A percentile compares a stretch with the other conserved stretches of the same genome.
Evolutionary conservation across 345 rosid genomes (phyloP).

Genomic region (Pugionium cornutum): DNA sequence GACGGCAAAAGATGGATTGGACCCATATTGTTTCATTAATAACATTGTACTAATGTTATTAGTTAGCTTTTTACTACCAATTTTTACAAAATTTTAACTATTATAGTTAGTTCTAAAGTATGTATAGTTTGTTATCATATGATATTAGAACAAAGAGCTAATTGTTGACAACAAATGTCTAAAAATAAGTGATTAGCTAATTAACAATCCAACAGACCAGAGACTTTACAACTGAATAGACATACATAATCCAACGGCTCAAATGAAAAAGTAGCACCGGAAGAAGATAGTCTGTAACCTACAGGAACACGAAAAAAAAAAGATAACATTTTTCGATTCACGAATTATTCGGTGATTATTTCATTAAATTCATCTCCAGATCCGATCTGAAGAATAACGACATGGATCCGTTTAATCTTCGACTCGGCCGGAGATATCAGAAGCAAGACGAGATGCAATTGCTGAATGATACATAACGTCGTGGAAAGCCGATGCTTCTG

Average conservation of each 20-base stretch:
- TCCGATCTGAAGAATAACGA: slow-evolving; percentile 24
- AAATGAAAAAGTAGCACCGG: slow-evolving; percentile 33
- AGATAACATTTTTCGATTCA: slow-evolving; percentile 1
- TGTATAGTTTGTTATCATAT: no score
- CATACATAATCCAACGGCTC: slow-evolving; percentile 37
- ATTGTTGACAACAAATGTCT: no score
- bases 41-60: no score
- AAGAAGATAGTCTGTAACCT: slow-evolving; percentile 23
- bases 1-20: no score
- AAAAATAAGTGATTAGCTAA: background rate
- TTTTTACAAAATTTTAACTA: no score
- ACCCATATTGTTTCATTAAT: no score
- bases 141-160: no score
- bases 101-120: no score
- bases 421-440: slow-evolving; percentile 45
- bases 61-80: no score
- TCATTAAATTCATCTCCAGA: slow-evolving; percentile 6
- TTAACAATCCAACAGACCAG: slow-evolving; percentile 26
- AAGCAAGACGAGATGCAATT: slow-evolving; percentile 71
- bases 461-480: slow-evolving; percentile 83
- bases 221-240: slow-evolving; percentile 19
- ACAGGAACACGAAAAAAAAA: background rate
- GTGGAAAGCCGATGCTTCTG: slow-evolving; percentile 54
- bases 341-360: background rate
- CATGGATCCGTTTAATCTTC: slow-evolving; percentile 31